Percentiles rank a stretch among this genome's conserved stretches.
These are phyloP conservation scores for Zizania latifolia DNA, from an alignment of 176 grass and related monocot species.

Conservation along the genomic window DNA sequence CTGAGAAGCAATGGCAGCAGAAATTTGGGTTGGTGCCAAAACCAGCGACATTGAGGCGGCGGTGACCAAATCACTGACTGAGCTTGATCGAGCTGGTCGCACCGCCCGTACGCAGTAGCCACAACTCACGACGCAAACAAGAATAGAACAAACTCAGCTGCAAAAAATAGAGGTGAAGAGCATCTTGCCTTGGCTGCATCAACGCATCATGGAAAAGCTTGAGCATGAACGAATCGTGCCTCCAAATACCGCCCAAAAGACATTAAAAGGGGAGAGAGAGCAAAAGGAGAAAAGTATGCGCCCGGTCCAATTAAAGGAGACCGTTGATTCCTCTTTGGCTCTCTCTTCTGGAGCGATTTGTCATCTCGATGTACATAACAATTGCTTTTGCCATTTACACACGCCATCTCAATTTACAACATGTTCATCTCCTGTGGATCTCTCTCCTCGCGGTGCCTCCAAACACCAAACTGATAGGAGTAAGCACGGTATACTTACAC, in stretches of 20 bases:
- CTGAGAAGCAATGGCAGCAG: no score
- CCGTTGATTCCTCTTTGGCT: not conserved
- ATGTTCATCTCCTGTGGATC: slow-evolving; percentile 17
- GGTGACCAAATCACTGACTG: no score
- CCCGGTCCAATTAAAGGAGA: slow-evolving; percentile 17
- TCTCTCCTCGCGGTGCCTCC: slow-evolving; percentile 2
- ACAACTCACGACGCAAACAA: not conserved
- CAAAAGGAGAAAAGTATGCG: not conserved
- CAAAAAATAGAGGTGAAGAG: not conserved
- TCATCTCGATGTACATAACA: slow-evolving; percentile 11
- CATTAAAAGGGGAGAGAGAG: not conserved
- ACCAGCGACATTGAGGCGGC: no score
- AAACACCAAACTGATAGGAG: slow-evolving; percentile 3
- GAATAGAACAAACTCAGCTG: not conserved
- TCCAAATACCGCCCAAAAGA: slow-evolving; percentile 23
- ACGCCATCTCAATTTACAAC: slow-evolving; percentile 24
- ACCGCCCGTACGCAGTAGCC: slow-evolving; percentile 1
- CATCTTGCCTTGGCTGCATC: not conserved
- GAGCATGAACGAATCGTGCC: slow-evolving; percentile 26
- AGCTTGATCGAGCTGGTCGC: slow-evolving; percentile 20
- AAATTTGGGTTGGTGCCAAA: no score
- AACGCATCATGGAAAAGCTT: slow-evolving; percentile 18
- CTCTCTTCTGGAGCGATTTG: slow-evolving; percentile 12
- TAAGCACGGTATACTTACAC: slow-evolving; percentile 18
- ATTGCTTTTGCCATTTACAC: slow-evolving; percentile 21